These are phyloP conservation scores for Leccinum uliginosum DNA, from an alignment of 768 basidiomycete species.

Conservation along the genomic window DNA sequence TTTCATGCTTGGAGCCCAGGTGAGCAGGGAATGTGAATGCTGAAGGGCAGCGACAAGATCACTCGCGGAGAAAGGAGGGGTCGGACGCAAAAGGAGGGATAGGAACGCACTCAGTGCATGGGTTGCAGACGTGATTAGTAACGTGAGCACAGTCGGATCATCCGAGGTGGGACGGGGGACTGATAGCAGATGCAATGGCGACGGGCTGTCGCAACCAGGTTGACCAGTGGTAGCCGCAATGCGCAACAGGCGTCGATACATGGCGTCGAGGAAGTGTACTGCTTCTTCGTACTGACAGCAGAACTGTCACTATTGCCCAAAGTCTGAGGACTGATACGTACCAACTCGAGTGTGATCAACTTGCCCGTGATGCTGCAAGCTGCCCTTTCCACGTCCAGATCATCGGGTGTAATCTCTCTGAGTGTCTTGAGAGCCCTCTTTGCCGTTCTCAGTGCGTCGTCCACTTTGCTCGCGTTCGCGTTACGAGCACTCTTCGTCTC, in stretches of 20 bases:
- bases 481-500: slow-evolving; percentile 22
- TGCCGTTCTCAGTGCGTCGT: slow-evolving; percentile 34
- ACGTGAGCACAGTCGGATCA: slow-evolving; percentile 38
- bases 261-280: slow-evolving; percentile 39
- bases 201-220: not conserved
- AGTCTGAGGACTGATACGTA: slow-evolving; percentile 33
- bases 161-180: slow-evolving; percentile 39
- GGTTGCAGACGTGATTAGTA: slow-evolving; percentile 58
- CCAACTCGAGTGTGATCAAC: slow-evolving; percentile 65
- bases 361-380: slow-evolving; percentile 66
- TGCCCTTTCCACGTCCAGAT: slow-evolving; percentile 69
- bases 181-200: slow-evolving; percentile 32
- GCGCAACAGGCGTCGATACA: slow-evolving; percentile 39
- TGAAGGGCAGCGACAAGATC: slow-evolving; percentile 31
- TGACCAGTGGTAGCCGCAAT: not conserved
- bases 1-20: slow-evolving; percentile 48
- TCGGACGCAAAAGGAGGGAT: slow-evolving; percentile 22
- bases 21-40: slow-evolving; percentile 36
- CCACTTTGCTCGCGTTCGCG: slow-evolving; percentile 29
- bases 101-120: slow-evolving; percentile 47
- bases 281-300: slow-evolving; percentile 51
- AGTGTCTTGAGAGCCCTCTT: slow-evolving; percentile 43
- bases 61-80: slow-evolving; percentile 13
- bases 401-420: slow-evolving; percentile 40
- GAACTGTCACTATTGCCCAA: not conserved